Evolutionary conservation across 305 asterid genomes (phyloP).

Genomic region (Withania somnifera): DNA sequence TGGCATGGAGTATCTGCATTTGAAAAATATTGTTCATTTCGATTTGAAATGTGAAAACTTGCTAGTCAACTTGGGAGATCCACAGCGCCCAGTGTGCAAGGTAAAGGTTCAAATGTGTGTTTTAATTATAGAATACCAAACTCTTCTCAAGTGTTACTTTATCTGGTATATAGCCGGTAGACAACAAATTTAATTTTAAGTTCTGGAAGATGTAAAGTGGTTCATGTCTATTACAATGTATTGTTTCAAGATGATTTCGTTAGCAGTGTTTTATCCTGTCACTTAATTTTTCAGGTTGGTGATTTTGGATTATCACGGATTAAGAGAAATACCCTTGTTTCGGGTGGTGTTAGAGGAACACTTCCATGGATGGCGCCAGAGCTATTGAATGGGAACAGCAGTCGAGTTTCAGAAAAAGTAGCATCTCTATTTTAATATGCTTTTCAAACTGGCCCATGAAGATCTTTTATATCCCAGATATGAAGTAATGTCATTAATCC

Average conservation of each 20-base stretch:
- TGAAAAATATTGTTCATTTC: slow-evolving; percentile 66
- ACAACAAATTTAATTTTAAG: background rate
- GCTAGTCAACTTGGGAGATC: slow-evolving; percentile 79
- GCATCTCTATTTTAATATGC: slow-evolving; percentile 6
- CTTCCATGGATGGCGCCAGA: slow-evolving; percentile 99
- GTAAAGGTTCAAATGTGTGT: slow-evolving; percentile 15
- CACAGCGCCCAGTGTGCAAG: slow-evolving; percentile 80
- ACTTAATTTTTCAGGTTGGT: slow-evolving; percentile 44
- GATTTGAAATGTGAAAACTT: slow-evolving; percentile 87
- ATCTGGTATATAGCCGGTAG: background rate
- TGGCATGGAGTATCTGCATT: slow-evolving; percentile 88
- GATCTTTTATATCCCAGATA: background rate
- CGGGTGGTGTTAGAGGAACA: slow-evolving; percentile 87
- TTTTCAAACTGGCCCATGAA: background rate
- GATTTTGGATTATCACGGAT: slow-evolving; percentile 82
- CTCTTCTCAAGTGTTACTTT: background rate
- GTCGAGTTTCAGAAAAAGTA: slow-evolving; percentile 70
- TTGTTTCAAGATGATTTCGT: background rate
- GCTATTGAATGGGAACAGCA: slow-evolving; percentile 60
- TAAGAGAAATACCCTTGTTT: slow-evolving; percentile 63
- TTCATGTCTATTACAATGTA: background rate
- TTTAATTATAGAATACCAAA: background rate
- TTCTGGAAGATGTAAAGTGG: background rate
- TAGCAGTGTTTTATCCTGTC: background rate
- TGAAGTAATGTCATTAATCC: background rate